These are phyloP conservation scores for Rhodocollybia butyracea DNA, from an alignment of 768 basidiomycete species.

Conservation along the genomic window DNA sequence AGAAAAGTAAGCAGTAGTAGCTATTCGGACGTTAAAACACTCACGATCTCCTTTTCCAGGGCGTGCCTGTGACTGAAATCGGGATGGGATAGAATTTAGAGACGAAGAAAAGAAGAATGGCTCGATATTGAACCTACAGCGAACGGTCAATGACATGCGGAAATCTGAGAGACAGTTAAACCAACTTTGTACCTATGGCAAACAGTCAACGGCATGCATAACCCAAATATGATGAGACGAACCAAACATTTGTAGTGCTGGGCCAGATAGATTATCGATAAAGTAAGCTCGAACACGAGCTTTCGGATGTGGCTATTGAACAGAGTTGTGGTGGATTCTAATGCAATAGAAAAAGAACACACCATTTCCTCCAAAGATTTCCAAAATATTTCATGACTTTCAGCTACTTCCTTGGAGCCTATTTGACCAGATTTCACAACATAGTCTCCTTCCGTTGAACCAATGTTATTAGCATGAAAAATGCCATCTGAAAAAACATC, in stretches of 20 bases:
- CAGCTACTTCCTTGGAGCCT: slow-evolving; percentile 9
- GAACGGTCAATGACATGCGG: neutral
- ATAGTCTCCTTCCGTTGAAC: slow-evolving; percentile 9
- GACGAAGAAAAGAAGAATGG: slow-evolving; percentile 44
- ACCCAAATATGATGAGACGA: too few species aligned
- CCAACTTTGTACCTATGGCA: slow-evolving; percentile 34
- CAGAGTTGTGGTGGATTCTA: neutral
- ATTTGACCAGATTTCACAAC: slow-evolving; percentile 14
- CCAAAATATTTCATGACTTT: slow-evolving; percentile 23
- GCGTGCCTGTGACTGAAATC: slow-evolving; percentile 34
- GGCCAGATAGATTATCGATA: slow-evolving; percentile 29
- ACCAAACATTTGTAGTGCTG: slow-evolving; percentile 33
- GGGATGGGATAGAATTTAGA: slow-evolving; percentile 38
- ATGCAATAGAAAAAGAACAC: slow-evolving; percentile 3
- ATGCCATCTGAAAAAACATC: slow-evolving; percentile 11
- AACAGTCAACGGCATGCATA: too few species aligned
- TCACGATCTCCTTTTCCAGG: slow-evolving; percentile 32
- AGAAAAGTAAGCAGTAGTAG: neutral
- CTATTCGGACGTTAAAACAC: slow-evolving; percentile 10
- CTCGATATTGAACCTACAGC: slow-evolving; percentile 34
- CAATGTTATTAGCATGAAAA: slow-evolving; percentile 7
- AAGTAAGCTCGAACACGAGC: slow-evolving; percentile 32
- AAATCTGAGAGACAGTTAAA: neutral
- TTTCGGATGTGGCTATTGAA: slow-evolving; percentile 17
- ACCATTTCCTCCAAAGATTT: slow-evolving; percentile 23